Evolutionary conservation across 768 basidiomycete genomes (phyloP).

Genomic region (Clitopilus hobsonii): DNA sequence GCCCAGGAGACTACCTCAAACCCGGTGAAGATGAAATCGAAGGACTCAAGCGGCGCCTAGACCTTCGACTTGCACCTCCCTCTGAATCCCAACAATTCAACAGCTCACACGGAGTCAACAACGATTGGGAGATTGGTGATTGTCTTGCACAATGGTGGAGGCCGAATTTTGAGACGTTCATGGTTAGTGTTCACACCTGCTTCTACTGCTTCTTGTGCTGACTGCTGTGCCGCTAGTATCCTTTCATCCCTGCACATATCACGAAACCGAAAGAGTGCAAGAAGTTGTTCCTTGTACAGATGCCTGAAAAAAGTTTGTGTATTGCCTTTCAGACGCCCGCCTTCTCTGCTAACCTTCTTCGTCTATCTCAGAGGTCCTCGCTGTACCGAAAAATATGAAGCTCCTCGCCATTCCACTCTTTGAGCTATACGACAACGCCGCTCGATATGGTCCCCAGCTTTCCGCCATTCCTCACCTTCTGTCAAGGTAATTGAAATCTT

Average conservation of each 20-base stretch:
- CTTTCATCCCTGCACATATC: conserved; percentile 92
- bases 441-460: conserved; percentile 90
- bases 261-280: conserved; percentile 98
- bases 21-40: conserved; percentile 92
- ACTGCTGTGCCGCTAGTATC: conserved; percentile 57
- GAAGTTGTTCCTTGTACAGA: conserved; percentile 90
- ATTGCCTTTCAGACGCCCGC: background rate
- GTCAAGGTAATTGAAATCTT: conserved; percentile 52
- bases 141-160: conserved; percentile 99
- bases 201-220: background rate
- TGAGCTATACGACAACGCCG: conserved; percentile 96
- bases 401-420: conserved; percentile 94
- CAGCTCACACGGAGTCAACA: conserved; percentile 69
- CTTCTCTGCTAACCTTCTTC: background rate
- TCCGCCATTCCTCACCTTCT: conserved; percentile 91
- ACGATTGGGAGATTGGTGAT: conserved; percentile 96
- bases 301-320: conserved; percentile 87
- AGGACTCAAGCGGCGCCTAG: conserved; percentile 84
- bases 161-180: conserved; percentile 98
- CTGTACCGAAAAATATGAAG: conserved; percentile 99
- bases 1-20: conserved; percentile 97
- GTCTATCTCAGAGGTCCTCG: conserved; percentile 71
- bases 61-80: conserved; percentile 84
- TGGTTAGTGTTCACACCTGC: conserved; percentile 45
- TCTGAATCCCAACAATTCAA: conserved; percentile 68